Percentiles rank a stretch among this genome's conserved stretches.
Conservation (phyloP, 306 rosid genomes). For the Begonia fuchsioides region DNA sequence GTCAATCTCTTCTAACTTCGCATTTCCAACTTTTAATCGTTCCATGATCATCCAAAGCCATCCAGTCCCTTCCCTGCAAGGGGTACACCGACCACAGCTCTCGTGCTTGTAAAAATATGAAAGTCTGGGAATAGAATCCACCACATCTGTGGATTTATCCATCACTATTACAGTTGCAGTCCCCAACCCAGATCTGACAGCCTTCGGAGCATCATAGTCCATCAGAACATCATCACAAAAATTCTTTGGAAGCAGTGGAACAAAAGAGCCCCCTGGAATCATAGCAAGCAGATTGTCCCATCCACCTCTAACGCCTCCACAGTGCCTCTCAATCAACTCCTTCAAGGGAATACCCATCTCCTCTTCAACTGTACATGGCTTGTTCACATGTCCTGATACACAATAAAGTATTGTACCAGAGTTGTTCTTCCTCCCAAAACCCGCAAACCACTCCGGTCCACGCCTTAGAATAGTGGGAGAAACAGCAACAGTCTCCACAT, state of each 20-base stretch:
- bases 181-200: conserved; percentile 76
- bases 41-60: conserved; percentile 99
- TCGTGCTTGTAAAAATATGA: conserved; percentile 98
- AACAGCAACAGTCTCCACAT: conserved; percentile 96
- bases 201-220: conserved; percentile 96
- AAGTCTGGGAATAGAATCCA: conserved; percentile 96
- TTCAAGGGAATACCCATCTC: conserved; percentile 95
- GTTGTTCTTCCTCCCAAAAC: conserved; percentile 97
- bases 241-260: conserved; percentile 81
- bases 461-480: conserved; percentile 96
- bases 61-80: conserved; percentile 98
- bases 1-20: conserved; percentile 93
- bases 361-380: conserved; percentile 97
- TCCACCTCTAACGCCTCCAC: conserved; percentile 99
- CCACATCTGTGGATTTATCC: conserved; percentile 94
- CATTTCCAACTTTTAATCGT: conserved; percentile 93
- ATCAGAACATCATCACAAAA: conserved; percentile 83
- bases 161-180: conserved; percentile 98
- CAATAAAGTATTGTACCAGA: conserved; percentile 86
- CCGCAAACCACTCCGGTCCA: conserved; percentile 97
- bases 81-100: conserved; percentile 99
- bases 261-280: conserved; percentile 97
- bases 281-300: conserved; percentile 94
- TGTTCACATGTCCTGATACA: conserved; percentile 91
- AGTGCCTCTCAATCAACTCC: conserved; percentile 95